A percentile compares a stretch with the other conserved stretches of the same genome.
Evolutionary conservation across 306 rosid genomes (phyloP).

Genomic region (Betula pendula): DNA sequence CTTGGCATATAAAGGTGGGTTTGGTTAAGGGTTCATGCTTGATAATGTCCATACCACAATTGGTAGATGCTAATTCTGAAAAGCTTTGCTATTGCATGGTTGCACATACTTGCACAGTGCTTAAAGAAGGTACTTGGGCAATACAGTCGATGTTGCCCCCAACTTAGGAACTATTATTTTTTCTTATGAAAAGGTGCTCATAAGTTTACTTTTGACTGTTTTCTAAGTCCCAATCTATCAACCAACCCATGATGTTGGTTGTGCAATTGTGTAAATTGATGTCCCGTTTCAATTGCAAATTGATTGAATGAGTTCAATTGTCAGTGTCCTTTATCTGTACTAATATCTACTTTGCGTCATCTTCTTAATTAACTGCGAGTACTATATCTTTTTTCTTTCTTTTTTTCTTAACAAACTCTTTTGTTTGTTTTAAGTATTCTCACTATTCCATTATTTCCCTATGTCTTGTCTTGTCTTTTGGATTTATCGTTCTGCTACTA

Average conservation of each 20-base stretch:
- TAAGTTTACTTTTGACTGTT: background rate
- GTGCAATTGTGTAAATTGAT: background rate
- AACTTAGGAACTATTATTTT: background rate
- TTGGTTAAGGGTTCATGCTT: background rate
- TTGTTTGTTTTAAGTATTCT: background rate
- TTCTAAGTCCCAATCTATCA: background rate
- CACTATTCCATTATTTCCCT: background rate
- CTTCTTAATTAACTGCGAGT: background rate
- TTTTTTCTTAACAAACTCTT: background rate
- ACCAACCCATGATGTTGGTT: background rate
- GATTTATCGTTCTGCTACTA: background rate
- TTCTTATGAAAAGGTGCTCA: background rate
- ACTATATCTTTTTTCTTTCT: background rate
- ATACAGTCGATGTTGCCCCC: background rate
- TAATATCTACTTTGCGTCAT: background rate
- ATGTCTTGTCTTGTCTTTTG: background rate
- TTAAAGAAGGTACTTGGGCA: background rate
- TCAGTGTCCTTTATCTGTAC: background rate
- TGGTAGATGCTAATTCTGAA: background rate
- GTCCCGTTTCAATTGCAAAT: background rate
- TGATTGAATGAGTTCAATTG: background rate
- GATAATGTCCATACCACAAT: background rate
- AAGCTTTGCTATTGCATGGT: background rate
- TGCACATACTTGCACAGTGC: background rate
- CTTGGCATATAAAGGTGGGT: too few relatives aligned